These are phyloP conservation scores for Eurotiales sp. DNA, from an alignment of 2,329 filamentous ascomycete species.

Conservation along the genomic window DNA sequence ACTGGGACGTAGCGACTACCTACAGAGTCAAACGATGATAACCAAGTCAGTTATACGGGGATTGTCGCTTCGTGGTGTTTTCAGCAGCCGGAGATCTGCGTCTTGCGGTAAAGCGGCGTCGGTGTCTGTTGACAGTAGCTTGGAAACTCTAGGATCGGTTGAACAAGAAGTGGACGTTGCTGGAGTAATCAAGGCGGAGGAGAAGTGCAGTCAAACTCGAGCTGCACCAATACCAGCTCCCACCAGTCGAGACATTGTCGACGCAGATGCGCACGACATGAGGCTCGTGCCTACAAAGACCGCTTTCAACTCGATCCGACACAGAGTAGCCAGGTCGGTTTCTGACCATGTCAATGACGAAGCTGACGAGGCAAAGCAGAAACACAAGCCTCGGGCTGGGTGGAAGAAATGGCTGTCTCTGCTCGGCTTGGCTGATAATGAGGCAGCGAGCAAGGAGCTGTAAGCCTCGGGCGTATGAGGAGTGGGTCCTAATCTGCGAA, in stretches of 20 bases:
- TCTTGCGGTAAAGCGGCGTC: conserved; percentile 43
- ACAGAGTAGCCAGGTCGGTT: neutral
- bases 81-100: conserved; percentile 65
- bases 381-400: conserved; percentile 3
- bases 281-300: conserved; percentile 8
- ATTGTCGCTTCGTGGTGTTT: conserved; percentile 74
- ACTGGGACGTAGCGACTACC: conserved; percentile 62
- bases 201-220: neutral
- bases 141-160: conserved; percentile 13
- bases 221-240: neutral
- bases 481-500: conserved; percentile 1
- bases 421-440: conserved; percentile 6
- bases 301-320: conserved; percentile 7
- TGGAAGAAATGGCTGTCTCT: conserved; percentile 16
- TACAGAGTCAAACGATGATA: conserved; percentile 81
- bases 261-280: neutral
- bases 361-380: conserved; percentile 5
- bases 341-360: conserved; percentile 4
- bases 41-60: conserved; percentile 51
- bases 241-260: neutral
- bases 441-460: neutral
- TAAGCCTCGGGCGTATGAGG: conserved; percentile 1
- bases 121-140: conserved; percentile 15
- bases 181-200: neutral
- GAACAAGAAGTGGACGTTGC: neutral